These are phyloP conservation scores for Trametes meyenii DNA, from an alignment of 768 basidiomycete species.

Conservation along the genomic window DNA sequence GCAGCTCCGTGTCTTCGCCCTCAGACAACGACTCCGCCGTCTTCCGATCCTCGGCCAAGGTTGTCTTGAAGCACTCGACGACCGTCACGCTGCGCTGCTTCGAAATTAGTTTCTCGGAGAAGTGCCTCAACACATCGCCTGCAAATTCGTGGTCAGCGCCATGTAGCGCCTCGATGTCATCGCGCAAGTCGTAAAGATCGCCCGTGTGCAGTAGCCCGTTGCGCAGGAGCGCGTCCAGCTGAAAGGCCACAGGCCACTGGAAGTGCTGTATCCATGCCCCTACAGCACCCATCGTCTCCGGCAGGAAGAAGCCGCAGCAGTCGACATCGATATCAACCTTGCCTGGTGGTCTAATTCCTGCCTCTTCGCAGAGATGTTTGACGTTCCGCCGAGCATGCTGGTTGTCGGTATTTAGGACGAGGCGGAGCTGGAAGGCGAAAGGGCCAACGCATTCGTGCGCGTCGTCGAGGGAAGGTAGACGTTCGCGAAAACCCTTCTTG, in stretches of 20 bases:
- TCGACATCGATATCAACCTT: slow-evolving; percentile 49
- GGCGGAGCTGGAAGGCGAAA: slow-evolving; percentile 70
- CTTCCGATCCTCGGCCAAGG: slow-evolving; percentile 25
- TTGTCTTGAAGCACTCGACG: slow-evolving; percentile 47
- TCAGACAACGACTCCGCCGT: slow-evolving; percentile 4
- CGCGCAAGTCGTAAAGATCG: slow-evolving; percentile 53
- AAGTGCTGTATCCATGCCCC: slow-evolving; percentile 46
- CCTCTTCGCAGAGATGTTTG: slow-evolving; percentile 52
- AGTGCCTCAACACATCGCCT: slow-evolving; percentile 57
- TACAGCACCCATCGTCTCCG: slow-evolving; percentile 48
- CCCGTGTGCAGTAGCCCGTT: slow-evolving; percentile 63
- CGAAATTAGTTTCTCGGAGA: slow-evolving; percentile 49
- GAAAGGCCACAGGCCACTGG: slow-evolving; percentile 73
- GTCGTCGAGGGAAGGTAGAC: slow-evolving; percentile 59
- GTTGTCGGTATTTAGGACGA: slow-evolving; percentile 52
- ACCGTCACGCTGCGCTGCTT: slow-evolving; percentile 47
- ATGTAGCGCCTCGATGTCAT: slow-evolving; percentile 46
- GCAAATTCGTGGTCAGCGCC: slow-evolving; percentile 37
- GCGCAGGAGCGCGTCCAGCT: slow-evolving; percentile 68
- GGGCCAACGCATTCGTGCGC: slow-evolving; percentile 61
- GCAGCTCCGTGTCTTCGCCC: slow-evolving; percentile 6
- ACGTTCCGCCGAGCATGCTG: slow-evolving; percentile 53
- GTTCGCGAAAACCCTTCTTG: slow-evolving; percentile 51
- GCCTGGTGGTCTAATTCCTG: slow-evolving; percentile 41
- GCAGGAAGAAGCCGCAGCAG: slow-evolving; percentile 52